A percentile compares a stretch with the other conserved stretches of the same genome.
Conservation (phyloP, 257 asterid species). For the Mitragyna speciosa region DNA sequence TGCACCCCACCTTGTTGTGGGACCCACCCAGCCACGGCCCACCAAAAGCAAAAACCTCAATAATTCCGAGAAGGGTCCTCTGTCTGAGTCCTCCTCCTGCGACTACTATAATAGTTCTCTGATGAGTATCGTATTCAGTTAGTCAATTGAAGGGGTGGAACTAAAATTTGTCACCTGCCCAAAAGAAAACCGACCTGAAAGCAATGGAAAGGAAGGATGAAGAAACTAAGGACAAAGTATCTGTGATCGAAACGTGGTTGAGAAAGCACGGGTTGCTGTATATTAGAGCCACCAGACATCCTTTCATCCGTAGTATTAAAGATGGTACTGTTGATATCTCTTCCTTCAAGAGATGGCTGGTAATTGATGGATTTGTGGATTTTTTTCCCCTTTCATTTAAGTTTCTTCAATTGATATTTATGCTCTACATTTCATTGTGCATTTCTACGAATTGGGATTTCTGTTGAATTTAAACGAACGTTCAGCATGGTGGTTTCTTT, state of each 20-base stretch:
- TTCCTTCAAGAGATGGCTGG: slow-evolving; percentile 91
- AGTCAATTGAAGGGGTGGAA: not conserved
- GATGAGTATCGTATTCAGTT: not conserved
- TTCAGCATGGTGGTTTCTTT: not conserved
- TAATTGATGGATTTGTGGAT: slow-evolving; percentile 14
- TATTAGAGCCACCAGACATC: slow-evolving; percentile 70
- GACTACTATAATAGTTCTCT: no score
- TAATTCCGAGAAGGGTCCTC: no score
- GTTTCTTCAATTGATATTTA: not conserved
- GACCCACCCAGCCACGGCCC: no score
- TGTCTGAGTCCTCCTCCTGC: no score
- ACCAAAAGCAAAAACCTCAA: no score
- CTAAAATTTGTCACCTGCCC: not conserved
- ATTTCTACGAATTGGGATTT: not conserved
- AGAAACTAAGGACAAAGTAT: slow-evolving; percentile 18
- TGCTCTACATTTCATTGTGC: not conserved
- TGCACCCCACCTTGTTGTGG: no score
- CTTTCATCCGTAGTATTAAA: slow-evolving; percentile 63
- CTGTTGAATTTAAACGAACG: not conserved
- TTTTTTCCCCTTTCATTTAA: not conserved
- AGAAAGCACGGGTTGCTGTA: slow-evolving; percentile 50
- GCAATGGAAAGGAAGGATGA: slow-evolving; percentile 12
- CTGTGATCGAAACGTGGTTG: slow-evolving; percentile 49
- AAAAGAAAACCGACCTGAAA: not conserved
- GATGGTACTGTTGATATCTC: slow-evolving; percentile 67